These are phyloP conservation scores for Haberlea rhodopensis DNA, from an alignment of 257 asterid genomes.

Conservation along the genomic window DNA sequence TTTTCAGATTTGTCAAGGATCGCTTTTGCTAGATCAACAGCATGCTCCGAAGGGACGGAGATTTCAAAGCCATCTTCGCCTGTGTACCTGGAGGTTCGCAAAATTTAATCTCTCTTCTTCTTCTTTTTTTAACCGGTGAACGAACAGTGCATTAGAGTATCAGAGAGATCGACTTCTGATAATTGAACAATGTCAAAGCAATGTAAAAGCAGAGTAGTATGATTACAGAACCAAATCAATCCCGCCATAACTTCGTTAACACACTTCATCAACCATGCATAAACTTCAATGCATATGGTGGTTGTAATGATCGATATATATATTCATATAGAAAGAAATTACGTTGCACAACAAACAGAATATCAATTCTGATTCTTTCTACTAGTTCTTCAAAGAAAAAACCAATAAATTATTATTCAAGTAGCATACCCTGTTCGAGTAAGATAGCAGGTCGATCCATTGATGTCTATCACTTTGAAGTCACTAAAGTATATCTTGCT, in stretches of 20 bases:
- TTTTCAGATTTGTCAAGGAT: slow-evolving; percentile 90
- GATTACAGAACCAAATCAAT: background rate
- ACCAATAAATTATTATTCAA: background rate
- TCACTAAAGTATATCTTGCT: slow-evolving; percentile 92
- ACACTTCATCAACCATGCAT: background rate
- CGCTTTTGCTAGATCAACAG: slow-evolving; percentile 91
- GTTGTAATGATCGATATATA: background rate
- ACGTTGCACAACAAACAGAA: background rate
- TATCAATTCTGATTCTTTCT: too few relatives aligned
- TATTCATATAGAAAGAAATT: background rate
- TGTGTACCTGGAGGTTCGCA: slow-evolving; percentile 65
- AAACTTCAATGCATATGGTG: background rate
- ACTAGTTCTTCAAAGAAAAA: background rate
- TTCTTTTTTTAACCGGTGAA: background rate
- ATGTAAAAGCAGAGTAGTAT: background rate
- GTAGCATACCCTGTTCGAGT: slow-evolving; percentile 86
- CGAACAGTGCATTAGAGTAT: background rate
- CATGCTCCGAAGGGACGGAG: slow-evolving; percentile 86
- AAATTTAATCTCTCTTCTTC: too few relatives aligned
- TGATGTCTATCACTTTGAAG: slow-evolving; percentile 73
- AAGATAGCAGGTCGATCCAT: slow-evolving; percentile 75
- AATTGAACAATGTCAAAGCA: slow-evolving; percentile 4
- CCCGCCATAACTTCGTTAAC: background rate
- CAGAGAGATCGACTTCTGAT: background rate
- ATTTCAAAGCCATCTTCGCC: slow-evolving; percentile 99